phyloP scores from a whole-genome alignment of 148 eudicot species.

The Chenopodium album region DNA sequence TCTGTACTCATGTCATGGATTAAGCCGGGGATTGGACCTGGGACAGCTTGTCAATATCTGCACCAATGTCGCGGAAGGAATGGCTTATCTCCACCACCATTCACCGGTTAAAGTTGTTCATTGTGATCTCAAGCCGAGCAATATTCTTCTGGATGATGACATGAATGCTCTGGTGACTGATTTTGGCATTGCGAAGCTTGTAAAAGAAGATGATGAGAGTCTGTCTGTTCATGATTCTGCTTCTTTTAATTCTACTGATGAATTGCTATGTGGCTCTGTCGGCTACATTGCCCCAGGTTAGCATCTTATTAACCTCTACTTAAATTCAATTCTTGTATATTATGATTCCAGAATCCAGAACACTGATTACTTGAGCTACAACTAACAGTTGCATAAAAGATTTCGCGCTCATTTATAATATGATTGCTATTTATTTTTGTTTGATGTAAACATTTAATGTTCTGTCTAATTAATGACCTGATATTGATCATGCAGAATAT shows the following conservation, averaged over 20 bases:
- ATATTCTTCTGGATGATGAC: conserved; percentile 78
- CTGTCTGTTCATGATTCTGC: conserved; percentile 30
- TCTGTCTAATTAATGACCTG: background rate
- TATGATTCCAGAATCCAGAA: no score
- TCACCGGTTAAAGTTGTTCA: conserved; percentile 70
- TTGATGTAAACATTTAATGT: background rate
- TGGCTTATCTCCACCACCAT: conserved; percentile 80
- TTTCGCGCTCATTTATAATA: background rate
- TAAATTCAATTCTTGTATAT: no score
- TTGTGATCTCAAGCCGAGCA: conserved; percentile 90
- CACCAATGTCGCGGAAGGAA: conserved; percentile 71
- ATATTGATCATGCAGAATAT: conserved; percentile 50
- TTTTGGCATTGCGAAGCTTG: conserved; percentile 74
- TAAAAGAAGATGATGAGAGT: conserved; percentile 43
- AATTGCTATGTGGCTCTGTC: conserved; percentile 71
- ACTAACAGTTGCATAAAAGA: no score
- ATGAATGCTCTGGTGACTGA: conserved; percentile 73
- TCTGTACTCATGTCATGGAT: conserved; percentile 51
- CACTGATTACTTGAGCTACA: no score
- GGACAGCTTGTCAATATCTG: conserved; percentile 62
- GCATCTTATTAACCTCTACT: background rate
- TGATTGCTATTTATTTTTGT: background rate
- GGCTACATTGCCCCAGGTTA: conserved; percentile 91
- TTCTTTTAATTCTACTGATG: conserved; percentile 57
- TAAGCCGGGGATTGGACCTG: conserved; percentile 47